These are phyloP conservation scores for Pseudocercospora musae DNA, from an alignment of 2,329 filamentous ascomycete genomes.

Conservation along the genomic window DNA sequence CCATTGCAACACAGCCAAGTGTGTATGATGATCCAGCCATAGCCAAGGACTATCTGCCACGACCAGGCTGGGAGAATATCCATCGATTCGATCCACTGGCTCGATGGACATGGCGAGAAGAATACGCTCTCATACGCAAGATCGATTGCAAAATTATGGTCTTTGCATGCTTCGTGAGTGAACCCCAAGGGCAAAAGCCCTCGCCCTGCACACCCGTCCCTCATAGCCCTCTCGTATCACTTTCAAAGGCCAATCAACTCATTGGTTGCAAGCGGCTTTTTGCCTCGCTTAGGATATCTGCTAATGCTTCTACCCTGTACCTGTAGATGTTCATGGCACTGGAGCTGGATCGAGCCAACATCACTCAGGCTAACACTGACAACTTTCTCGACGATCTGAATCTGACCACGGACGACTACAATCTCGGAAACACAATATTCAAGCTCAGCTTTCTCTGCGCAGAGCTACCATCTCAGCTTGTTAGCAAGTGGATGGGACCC, in stretches of 20 bases:
- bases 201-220: too few species aligned
- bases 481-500: conserved; percentile 45
- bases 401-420: conserved; percentile 21
- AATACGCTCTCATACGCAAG: conserved; percentile 34
- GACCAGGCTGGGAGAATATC: conserved; percentile 48
- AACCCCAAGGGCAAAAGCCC: too few species aligned
- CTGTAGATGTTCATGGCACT: conserved; percentile 23
- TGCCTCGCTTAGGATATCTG: too few species aligned
- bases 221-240: too few species aligned
- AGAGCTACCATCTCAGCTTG: conserved; percentile 45
- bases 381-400: conserved; percentile 22
- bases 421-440: conserved; percentile 23
- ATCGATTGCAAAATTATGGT: conserved; percentile 21
- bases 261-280: too few species aligned
- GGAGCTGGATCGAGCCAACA: conserved; percentile 26
- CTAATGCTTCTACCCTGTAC: too few species aligned
- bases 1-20: conserved; percentile 19
- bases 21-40: conserved; percentile 49
- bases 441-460: conserved; percentile 30
- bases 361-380: conserved; percentile 23
- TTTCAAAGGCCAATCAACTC: too few species aligned
- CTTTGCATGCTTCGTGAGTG: conserved; percentile 16
- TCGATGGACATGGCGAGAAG: conserved; percentile 42
- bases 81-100: conserved; percentile 48
- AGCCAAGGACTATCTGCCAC: conserved; percentile 54